Conservation (phyloP, 768 basidiomycete genomes). For the Russula sp. region DNA sequence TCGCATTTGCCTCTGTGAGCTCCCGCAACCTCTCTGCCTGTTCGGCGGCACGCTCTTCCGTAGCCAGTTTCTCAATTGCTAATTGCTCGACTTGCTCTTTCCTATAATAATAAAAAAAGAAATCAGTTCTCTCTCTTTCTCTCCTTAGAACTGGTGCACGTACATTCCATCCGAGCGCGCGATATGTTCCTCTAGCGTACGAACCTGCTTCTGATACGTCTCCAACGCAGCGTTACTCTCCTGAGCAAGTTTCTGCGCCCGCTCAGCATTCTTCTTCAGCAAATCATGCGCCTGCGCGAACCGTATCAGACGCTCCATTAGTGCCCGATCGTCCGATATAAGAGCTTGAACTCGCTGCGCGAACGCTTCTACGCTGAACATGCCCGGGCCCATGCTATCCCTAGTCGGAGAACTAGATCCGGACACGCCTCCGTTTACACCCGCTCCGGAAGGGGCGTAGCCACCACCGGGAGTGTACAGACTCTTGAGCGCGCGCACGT, state of each 20-base stretch:
- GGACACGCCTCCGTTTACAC: constrained; percentile 29
- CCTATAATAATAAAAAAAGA: constrained; percentile 38
- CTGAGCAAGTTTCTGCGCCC: constrained; percentile 86
- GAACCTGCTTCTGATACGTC: constrained; percentile 88
- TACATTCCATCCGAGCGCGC: constrained; percentile 49
- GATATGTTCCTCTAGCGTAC: constrained; percentile 74
- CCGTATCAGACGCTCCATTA: constrained; percentile 80
- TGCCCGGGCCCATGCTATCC: constrained; percentile 33
- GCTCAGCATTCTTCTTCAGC: constrained; percentile 87
- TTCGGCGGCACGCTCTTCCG: constrained; percentile 66
- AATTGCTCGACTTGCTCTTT: constrained; percentile 68
- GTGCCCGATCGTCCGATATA: constrained; percentile 74
- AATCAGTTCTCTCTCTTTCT: background rate
- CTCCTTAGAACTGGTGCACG: constrained; percentile 34
- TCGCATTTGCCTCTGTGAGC: constrained; percentile 75
- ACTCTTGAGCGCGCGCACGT: constrained; percentile 80
- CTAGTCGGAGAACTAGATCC: constrained; percentile 20
- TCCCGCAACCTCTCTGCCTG: constrained; percentile 72
- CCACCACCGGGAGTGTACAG: constrained; percentile 54
- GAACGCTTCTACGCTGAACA: constrained; percentile 76
- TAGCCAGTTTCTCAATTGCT: constrained; percentile 57
- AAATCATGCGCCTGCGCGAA: constrained; percentile 89
- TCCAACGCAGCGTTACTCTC: constrained; percentile 77
- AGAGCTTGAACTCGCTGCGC: constrained; percentile 74
- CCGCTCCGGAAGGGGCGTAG: constrained; percentile 13